These are phyloP conservation scores for Mycena alexandri DNA, from an alignment of 768 basidiomycete genomes.

Conservation along the genomic window DNA sequence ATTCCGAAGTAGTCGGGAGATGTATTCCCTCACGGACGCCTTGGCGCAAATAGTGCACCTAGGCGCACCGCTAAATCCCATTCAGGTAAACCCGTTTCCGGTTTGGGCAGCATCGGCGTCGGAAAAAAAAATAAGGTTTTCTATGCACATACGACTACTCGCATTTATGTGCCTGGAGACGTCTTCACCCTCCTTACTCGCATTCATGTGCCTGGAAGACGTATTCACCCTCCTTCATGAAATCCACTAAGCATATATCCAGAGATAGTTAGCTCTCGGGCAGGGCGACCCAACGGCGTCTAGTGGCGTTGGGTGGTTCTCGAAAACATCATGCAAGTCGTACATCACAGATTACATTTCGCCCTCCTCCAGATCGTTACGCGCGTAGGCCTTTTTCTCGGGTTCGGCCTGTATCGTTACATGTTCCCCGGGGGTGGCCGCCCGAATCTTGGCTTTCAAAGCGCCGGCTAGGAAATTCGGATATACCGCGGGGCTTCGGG, in stretches of 20 bases:
- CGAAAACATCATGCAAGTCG: neutral
- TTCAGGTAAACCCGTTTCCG: neutral
- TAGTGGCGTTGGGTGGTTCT: constrained; percentile 7
- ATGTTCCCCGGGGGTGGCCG: too few species aligned
- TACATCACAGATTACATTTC: constrained; percentile 42
- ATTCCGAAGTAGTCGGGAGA: constrained; percentile 1
- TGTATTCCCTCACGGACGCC: neutral
- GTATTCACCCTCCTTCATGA: neutral
- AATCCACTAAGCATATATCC: constrained; percentile 7
- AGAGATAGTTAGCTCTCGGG: constrained; percentile 14
- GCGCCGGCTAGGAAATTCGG: constrained; percentile 71
- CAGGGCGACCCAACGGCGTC: constrained; percentile 3
- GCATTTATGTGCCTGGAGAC: constrained; percentile 3
- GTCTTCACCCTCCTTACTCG: neutral
- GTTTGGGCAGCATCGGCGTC: neutral
- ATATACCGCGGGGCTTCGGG: constrained; percentile 68
- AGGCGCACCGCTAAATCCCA: neutral
- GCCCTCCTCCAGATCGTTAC: constrained; percentile 53
- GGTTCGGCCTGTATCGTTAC: constrained; percentile 49
- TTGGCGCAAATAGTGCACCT: neutral
- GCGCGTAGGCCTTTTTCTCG: constrained; percentile 44
- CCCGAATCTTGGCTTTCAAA: constrained; percentile 31
- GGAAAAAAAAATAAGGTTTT: too few species aligned
- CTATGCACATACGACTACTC: neutral
- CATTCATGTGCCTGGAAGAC: constrained; percentile 3